Evolutionary conservation across 495 filamentous ascomycete genomes (phyloP), one percentile per base, ranked within the genome.

Genomic region (Aspergillus steynii): DNA sequence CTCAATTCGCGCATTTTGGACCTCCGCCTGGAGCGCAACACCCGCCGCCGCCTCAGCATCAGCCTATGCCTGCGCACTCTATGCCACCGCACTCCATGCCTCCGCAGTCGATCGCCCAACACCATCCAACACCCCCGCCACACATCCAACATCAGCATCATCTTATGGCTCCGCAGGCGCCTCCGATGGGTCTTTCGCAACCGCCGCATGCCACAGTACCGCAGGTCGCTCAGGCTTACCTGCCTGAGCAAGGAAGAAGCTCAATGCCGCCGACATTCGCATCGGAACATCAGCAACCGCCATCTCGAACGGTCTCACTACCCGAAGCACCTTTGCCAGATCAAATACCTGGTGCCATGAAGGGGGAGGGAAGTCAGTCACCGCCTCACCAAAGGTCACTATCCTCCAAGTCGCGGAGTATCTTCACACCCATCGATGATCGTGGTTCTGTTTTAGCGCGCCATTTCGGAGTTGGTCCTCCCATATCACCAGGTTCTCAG

Each of bases 361-460:
- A 79, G 64, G 46, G 42, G 50, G 81, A 79, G 53, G 74, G 68
- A n/a, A 76, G 71, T 59, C 82, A 84, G 60, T 81, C 80, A 5
- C 82, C 81, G 50, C 82, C 72, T 65, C 80, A 78, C 76, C 80
- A 80, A 26, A 93, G 91, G 69, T 88, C 90, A 28, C 74, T 90
- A n/a, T 84, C 88, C 14, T 86, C 87, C 25, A 93, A 94, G 72
- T 90, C 89, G 7, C 88, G 92, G 59, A 97, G 93, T 73, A 98
- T 98, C 56, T 98, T 97, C 67, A 99, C 95, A 1, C 95, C 95
- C 2, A 96, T 98, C 59, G 95, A 97, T 65, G 94, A 96, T 69
- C 91, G 88, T 60, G 85, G 90, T 50, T 97, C 95, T 5, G 86
- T 97, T 62, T 79, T 97, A 27, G 90, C 90, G 14, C 90, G 92